Base-by-base conservation (phyloP, 148 eudicot genomes). In the Heliamphora exappendiculata region DNA sequence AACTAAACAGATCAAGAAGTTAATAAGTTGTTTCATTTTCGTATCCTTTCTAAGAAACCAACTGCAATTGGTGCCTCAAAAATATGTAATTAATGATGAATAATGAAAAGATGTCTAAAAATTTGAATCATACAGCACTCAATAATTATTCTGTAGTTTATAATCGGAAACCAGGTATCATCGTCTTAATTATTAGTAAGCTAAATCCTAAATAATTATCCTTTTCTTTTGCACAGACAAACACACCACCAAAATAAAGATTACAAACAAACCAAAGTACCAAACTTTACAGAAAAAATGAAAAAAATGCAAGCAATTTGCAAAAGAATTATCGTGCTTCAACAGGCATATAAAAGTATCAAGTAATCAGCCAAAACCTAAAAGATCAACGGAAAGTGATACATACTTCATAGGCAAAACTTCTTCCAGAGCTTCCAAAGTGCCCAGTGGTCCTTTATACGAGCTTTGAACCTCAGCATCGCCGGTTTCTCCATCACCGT, bases 321-420 rank as follows among this genome's bases (percentile, higher is more conserved):
- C 19, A 0, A 14, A 13, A 14, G 14, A 7, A 41, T 44, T 7
- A 17, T 5, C 14, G 24, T 34, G 69, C 47, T n/a, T 10, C 78
- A 19, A 75, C 63, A 17, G 14, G 17, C 8, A 44, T 50, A 8
- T 41, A 31, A 20, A 20, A 39, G 39, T 14, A 77, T 7, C 49
- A 26, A 64, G 19, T 59, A 65, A 70, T 22, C 24, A 63, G 53
- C 54, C 51, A 72, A 29, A 7, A 22, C 71, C 58, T 22, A 24
- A n/a, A 39, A 47, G 24, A 57, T 20, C 42, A 45, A 64, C 22
- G 47, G 34, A 17, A 37, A 60, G 45, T 42, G 63, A 42, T 24
- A 77, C 83, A 5, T 87, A 89, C 90, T 87, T 89, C 28, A 80
- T 39, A 34, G 90, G 90, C 79, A 87, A 81, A 74, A 82, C 87